Evolutionary conservation across 441 rosid species (phyloP).

Genomic region (Brassica hybrid): DNA sequence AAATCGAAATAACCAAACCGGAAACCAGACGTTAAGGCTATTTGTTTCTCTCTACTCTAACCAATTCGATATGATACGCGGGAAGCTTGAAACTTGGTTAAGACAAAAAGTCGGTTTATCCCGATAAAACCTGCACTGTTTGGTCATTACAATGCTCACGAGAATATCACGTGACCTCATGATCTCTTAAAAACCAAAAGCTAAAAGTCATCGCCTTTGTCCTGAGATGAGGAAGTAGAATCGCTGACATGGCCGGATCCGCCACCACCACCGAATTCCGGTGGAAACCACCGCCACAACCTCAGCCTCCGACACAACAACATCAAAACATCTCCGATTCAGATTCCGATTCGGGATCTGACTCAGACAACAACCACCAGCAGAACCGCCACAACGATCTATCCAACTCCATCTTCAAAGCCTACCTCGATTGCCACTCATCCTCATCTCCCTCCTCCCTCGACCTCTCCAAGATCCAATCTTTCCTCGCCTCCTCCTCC

Average conservation of each 20-base stretch:
- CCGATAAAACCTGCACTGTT: too few relatives aligned
- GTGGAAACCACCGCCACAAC: slow-evolving; percentile 40
- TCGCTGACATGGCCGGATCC: slow-evolving; percentile 44
- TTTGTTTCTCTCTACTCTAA: not conserved
- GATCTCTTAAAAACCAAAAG: not conserved
- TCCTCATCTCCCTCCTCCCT: slow-evolving; percentile 51
- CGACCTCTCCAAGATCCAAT: slow-evolving; percentile 85
- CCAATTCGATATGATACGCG: too few relatives aligned
- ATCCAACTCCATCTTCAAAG: slow-evolving; percentile 75
- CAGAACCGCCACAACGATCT: slow-evolving; percentile 51
- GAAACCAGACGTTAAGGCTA: too few relatives aligned
- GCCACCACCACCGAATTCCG: slow-evolving; percentile 34
- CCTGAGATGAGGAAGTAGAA: slow-evolving; percentile 9
- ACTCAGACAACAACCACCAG: slow-evolving; percentile 41
- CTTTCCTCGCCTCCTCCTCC: slow-evolving; percentile 81
- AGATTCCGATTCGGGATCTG: slow-evolving; percentile 58
- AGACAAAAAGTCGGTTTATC: slow-evolving; percentile 21
- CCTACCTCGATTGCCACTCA: slow-evolving; percentile 72
- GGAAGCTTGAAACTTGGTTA: not conserved
- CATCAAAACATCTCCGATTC: slow-evolving; percentile 47
- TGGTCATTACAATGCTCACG: slow-evolving; percentile 6
- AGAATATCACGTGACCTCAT: slow-evolving; percentile 15
- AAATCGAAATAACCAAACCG: too few relatives aligned
- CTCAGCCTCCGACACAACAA: slow-evolving; percentile 20
- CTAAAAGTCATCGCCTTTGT: not conserved